phyloP scores from a whole-genome alignment of 139 green algal species.

The Asterochloris sp. region DNA sequence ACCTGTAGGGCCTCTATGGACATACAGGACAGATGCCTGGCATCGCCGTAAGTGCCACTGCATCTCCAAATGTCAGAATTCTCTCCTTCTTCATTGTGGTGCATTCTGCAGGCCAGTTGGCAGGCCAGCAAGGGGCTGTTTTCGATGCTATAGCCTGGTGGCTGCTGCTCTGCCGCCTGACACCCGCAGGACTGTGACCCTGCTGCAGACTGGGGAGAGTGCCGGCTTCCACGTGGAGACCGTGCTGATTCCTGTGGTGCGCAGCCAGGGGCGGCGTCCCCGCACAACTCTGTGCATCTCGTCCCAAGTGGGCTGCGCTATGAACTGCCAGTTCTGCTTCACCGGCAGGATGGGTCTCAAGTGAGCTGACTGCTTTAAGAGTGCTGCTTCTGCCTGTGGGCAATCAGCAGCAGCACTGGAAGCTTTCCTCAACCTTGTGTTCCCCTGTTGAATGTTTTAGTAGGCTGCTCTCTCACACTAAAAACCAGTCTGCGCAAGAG shows the following conservation, averaged over 20 bases:
- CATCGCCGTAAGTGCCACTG: too few species aligned
- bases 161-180: background rate
- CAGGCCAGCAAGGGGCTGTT: background rate
- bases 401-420: too few species aligned
- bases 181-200: background rate
- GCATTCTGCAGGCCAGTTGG: background rate
- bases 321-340: conserved; percentile 85
- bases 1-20: too few species aligned
- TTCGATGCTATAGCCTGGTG: background rate
- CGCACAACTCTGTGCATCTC: conserved; percentile 77
- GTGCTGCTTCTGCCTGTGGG: too few species aligned
- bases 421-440: background rate
- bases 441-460: background rate
- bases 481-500: too few species aligned
- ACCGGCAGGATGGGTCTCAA: conserved; percentile 75
- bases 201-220: conserved; percentile 8
- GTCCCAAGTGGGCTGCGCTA: conserved; percentile 72
- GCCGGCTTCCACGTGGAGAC: conserved; percentile 56
- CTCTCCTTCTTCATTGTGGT: background rate
- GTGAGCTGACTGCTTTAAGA: too few species aligned
- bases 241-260: conserved; percentile 76
- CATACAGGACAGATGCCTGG: too few species aligned
- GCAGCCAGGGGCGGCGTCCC: conserved; percentile 28
- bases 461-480: too few species aligned
- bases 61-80: too few species aligned